Conservation (phyloP, 306 rosid species). For the Oemleria cerasiformis region DNA sequence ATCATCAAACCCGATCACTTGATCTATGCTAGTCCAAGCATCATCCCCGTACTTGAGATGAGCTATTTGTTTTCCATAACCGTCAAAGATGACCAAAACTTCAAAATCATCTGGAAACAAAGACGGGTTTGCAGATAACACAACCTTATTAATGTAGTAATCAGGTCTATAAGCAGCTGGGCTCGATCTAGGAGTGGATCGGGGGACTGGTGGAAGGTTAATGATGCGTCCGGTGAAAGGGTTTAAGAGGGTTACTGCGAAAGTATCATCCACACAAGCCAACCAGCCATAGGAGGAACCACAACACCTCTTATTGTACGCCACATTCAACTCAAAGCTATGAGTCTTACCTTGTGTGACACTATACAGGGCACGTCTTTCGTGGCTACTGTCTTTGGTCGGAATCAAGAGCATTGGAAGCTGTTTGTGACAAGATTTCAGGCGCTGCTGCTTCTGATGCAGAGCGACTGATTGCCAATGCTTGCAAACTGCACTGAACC, state of each 20-base stretch:
- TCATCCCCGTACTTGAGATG: slow-evolving; percentile 1
- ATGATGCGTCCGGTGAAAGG: slow-evolving; percentile 2
- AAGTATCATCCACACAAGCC: not conserved
- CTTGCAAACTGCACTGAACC: slow-evolving; percentile 1
- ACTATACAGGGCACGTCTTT: not conserved
- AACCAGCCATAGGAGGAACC: slow-evolving; percentile 5
- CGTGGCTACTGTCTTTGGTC: not conserved
- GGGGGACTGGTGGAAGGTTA: slow-evolving; percentile 1
- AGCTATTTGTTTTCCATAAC: not conserved
- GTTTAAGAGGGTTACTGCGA: not conserved
- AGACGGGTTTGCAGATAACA: not conserved
- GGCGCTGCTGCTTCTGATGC: slow-evolving; percentile 7
- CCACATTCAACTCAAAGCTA: not conserved
- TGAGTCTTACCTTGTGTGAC: not conserved
- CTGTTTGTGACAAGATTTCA: not conserved
- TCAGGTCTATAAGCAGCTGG: not conserved
- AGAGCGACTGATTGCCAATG: slow-evolving; percentile 1
- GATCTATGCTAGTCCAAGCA: slow-evolving; percentile 12
- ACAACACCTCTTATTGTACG: not conserved
- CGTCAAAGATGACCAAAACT: not conserved
- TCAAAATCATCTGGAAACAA: not conserved
- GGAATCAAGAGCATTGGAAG: slow-evolving; percentile 11
- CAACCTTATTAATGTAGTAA: not conserved
- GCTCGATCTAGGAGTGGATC: not conserved
- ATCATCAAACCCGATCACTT: not conserved